Percentiles rank a stretch among this genome's conserved stretches.
Conservation (phyloP, 225 moss, liverwort and hornwort species). For the Pseudisothecium myosuroides region DNA sequence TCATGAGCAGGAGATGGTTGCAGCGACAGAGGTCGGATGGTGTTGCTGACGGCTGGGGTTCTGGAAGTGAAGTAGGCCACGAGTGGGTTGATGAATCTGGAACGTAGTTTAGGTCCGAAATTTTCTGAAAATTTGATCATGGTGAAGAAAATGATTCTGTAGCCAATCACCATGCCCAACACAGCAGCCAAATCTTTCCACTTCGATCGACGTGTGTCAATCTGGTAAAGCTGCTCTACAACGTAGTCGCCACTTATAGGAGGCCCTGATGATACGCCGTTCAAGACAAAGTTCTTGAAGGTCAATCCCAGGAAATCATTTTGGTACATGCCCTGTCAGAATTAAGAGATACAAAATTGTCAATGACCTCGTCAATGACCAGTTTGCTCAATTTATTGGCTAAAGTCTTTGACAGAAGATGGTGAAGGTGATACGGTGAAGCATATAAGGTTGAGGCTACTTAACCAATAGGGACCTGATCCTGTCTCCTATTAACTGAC, state of each 20-base stretch:
- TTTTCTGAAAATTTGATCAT: constrained; percentile 29
- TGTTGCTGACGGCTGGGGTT: background rate
- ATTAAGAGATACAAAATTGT: background rate
- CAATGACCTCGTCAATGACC: background rate
- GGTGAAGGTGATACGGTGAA: background rate
- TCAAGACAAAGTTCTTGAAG: constrained; percentile 13
- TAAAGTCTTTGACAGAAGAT: background rate
- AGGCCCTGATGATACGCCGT: background rate
- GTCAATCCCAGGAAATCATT: constrained; percentile 35
- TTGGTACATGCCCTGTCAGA: constrained; percentile 34
- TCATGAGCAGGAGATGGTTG: constrained; percentile 19
- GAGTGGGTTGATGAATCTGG: background rate
- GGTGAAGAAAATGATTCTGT: constrained; percentile 30
- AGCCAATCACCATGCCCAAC: constrained; percentile 17
- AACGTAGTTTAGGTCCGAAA: background rate
- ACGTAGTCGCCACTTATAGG: constrained; percentile 17
- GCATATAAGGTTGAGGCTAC: too few species aligned
- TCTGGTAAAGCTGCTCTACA: constrained; percentile 14
- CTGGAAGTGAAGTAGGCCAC: background rate
- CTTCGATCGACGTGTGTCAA: constrained; percentile 7
- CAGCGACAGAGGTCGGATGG: constrained; percentile 5
- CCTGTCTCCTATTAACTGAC: background rate
- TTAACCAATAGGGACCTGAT: background rate
- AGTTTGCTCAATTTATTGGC: background rate
- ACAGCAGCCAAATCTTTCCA: constrained; percentile 23